A percentile compares a stretch with the other conserved stretches of the same genome.
These are phyloP conservation scores for Metschnikowia lunata DNA, from an alignment of 805 yeast genomes.

Conservation along the genomic window DNA sequence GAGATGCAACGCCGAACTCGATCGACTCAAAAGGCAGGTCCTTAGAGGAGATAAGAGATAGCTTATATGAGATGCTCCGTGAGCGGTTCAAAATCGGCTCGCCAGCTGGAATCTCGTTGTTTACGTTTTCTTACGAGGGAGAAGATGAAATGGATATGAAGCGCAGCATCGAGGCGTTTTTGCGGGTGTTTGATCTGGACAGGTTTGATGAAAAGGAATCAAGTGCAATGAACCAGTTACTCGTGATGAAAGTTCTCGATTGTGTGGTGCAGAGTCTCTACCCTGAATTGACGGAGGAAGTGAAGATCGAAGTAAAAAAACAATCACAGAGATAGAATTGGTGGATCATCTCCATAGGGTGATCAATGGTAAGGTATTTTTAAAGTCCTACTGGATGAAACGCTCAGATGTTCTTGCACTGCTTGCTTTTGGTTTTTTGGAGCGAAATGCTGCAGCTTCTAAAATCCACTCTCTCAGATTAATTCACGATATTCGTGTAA, in stretches of 20 bases:
- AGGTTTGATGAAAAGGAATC: not conserved
- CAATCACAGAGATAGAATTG: slow-evolving; percentile 7
- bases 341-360: not conserved
- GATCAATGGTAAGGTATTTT: too few relatives aligned
- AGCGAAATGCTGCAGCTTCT: too few relatives aligned
- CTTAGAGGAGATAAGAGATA: slow-evolving; percentile 1
- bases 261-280: slow-evolving; percentile 19
- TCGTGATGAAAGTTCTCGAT: slow-evolving; percentile 22
- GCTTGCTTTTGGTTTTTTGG: too few relatives aligned
- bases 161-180: slow-evolving; percentile 13
- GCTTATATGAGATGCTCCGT: not conserved
- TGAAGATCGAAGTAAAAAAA: slow-evolving; percentile 4
- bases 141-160: slow-evolving; percentile 19
- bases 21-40: not conserved
- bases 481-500: too few relatives aligned
- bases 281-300: slow-evolving; percentile 19
- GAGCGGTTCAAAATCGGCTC: not conserved
- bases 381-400: too few relatives aligned
- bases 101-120: slow-evolving; percentile 2
- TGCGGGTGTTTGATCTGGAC: slow-evolving; percentile 11
- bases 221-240: slow-evolving; percentile 20
- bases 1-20: not conserved
- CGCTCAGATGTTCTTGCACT: too few relatives aligned
- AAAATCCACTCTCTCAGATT: too few relatives aligned
- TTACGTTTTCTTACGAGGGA: slow-evolving; percentile 7